Base-by-base conservation (phyloP, 2,329 filamentous ascomycete species). In the Fusarium sp. region DNA sequence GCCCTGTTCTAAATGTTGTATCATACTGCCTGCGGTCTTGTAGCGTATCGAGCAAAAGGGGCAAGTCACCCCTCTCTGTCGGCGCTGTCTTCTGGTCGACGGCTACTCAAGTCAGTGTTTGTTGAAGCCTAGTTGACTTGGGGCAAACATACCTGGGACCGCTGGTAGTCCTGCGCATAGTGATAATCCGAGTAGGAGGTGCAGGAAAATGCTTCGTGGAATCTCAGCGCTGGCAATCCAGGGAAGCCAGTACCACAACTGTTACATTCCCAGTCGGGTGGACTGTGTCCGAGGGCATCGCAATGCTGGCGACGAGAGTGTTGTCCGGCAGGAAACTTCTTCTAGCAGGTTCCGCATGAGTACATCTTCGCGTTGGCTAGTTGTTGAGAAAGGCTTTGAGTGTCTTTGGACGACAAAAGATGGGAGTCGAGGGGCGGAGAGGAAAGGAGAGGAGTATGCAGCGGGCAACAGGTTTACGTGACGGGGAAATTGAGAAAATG, bases 1-100 rank as follows among this genome's bases (percentile, higher is more conserved):
- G n/a, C 86, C 86, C 2, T 74, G 79, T 70, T 92, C 90, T 2
- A 92, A 78, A 69, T 92, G 88, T 75, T 90, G 83, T 1, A 81
- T 76, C 9, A 91, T 71, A 8, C 88, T 90, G 2, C 86, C 88
- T 4, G 89, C 88, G 0, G 86, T 85, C 15, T 84, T 80, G 68
- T 83, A 88, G 6, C 14, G 33, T 5, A 51, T 65, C 39, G 81
- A 76, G 79, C 90, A 92, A 74, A 89, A 91, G 0, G 87, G 89
- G 56, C 90, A 92, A 0, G 45, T 81, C 81, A 74, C 30, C 3
- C 31, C 50, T 14, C 5, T 36, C 5, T 20, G 24, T 3, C 12
- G 11, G 1, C 10, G 20, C 16, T 60, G 57, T 1, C 26, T 39
- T 11, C 12, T 33, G 4, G 56, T 38, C 4, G 62, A 26, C 8